These are phyloP conservation scores for Mycena floridula DNA, from an alignment of 768 basidiomycete genomes.

Conservation along the genomic window DNA sequence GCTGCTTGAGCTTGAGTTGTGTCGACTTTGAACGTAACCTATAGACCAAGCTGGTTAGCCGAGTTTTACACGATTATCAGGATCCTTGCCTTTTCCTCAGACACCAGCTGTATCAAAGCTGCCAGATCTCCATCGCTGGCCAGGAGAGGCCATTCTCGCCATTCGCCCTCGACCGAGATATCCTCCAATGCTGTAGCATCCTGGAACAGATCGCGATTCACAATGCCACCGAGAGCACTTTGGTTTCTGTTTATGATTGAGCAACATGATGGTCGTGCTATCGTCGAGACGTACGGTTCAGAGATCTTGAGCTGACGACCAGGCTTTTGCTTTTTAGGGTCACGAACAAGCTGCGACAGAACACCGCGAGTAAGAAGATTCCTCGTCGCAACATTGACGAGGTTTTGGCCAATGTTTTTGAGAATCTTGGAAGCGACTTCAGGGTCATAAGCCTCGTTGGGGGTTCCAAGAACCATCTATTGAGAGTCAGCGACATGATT, in stretches of 20 bases:
- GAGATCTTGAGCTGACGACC: conserved; percentile 76
- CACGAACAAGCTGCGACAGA: conserved; percentile 59
- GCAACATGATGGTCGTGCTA: too few relatives aligned
- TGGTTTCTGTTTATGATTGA: conserved; percentile 44
- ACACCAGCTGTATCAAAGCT: conserved; percentile 73
- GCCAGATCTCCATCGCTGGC: conserved; percentile 80
- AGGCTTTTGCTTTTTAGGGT: conserved; percentile 56
- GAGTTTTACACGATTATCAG: neutral
- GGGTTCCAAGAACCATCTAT: conserved; percentile 76
- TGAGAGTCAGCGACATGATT: neutral
- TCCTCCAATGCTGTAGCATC: conserved; percentile 67
- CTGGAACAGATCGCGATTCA: conserved; percentile 59
- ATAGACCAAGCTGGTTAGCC: conserved; percentile 2
- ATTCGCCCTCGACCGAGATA: conserved; percentile 42
- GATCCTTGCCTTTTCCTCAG: conserved; percentile 59
- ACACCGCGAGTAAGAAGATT: conserved; percentile 60
- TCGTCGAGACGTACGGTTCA: conserved; percentile 42
- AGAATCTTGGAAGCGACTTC: conserved; percentile 55
- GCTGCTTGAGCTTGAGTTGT: conserved; percentile 51
- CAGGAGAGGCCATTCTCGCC: conserved; percentile 75
- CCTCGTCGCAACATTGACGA: conserved; percentile 49
- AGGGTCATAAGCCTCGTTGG: conserved; percentile 60
- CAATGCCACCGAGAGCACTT: conserved; percentile 56
- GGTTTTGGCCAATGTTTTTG: conserved; percentile 45
- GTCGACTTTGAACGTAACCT: conserved; percentile 76